These are phyloP conservation scores for Metschnikowia orientalis DNA, from an alignment of 805 yeast species.

Conservation along the genomic window DNA sequence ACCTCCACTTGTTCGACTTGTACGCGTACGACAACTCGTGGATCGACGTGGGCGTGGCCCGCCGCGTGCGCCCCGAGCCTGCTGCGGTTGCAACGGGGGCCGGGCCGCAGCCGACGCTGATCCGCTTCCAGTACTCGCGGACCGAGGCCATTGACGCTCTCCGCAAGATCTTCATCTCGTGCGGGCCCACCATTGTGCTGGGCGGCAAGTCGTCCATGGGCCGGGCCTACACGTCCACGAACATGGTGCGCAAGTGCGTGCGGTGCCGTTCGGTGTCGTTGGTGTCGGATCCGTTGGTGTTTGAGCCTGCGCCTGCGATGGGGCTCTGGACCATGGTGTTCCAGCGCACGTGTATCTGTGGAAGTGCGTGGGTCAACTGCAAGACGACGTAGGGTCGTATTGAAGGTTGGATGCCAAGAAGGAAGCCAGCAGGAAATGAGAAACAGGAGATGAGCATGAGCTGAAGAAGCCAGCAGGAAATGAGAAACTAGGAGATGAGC, in stretches of 20 bases:
- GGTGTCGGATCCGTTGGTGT: slow-evolving; percentile 36
- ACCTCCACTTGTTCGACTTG: slow-evolving; percentile 48
- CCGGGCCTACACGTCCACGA: slow-evolving; percentile 11
- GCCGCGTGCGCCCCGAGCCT: background rate
- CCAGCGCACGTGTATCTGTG: slow-evolving; percentile 74
- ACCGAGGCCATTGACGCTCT: slow-evolving; percentile 34
- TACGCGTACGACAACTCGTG: slow-evolving; percentile 64
- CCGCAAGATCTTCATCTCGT: slow-evolving; percentile 31
- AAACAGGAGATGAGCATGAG: too few species aligned
- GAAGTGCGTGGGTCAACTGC: slow-evolving; percentile 64
- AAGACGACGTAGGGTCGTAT: too few species aligned
- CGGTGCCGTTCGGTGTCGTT: slow-evolving; percentile 42
- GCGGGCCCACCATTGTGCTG: slow-evolving; percentile 10
- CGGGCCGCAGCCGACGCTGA: slow-evolving; percentile 7
- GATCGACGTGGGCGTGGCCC: slow-evolving; percentile 44
- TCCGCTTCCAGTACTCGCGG: slow-evolving; percentile 19
- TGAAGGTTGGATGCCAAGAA: too few species aligned
- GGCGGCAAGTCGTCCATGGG: slow-evolving; percentile 14
- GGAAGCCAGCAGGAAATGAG: too few species aligned
- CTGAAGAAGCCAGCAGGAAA: too few species aligned
- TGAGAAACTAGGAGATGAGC: too few species aligned
- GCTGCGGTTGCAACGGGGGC: background rate
- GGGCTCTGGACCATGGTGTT: slow-evolving; percentile 59
- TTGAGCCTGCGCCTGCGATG: slow-evolving; percentile 27
- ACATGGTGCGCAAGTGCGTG: slow-evolving; percentile 33